Evolutionary conservation across 2,329 filamentous ascomycete species (phyloP).

Genomic region (Sodiomyces alkalinus): DNA sequence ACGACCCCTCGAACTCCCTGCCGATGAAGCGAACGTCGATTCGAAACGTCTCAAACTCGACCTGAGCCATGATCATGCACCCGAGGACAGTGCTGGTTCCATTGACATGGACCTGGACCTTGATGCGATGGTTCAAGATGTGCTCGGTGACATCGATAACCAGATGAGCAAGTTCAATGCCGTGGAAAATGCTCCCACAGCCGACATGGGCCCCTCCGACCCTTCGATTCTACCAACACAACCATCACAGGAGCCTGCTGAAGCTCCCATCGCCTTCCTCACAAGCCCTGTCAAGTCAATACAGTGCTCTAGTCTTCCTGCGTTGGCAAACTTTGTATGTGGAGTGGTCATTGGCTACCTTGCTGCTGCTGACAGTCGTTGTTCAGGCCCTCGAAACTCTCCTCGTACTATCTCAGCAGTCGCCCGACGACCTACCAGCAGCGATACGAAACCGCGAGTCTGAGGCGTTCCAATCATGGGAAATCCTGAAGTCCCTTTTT

Average conservation of each 20-base stretch:
- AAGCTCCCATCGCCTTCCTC: slow-evolving; percentile 15
- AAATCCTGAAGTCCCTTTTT: slow-evolving; percentile 16
- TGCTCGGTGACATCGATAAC: slow-evolving; percentile 14
- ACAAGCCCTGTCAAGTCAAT: slow-evolving; percentile 21
- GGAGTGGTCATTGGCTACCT: background rate
- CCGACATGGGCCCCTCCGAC: slow-evolving; percentile 3
- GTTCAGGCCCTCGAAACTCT: slow-evolving; percentile 22
- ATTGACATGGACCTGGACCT: slow-evolving; percentile 12
- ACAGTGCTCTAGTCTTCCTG: slow-evolving; percentile 20
- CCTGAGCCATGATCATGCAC: slow-evolving; percentile 3
- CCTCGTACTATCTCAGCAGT: slow-evolving; percentile 20
- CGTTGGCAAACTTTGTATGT: slow-evolving; percentile 24
- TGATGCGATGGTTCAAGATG: slow-evolving; percentile 7
- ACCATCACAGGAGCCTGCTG: slow-evolving; percentile 9
- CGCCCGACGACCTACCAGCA: slow-evolving; percentile 19
- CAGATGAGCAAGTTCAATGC: slow-evolving; percentile 6
- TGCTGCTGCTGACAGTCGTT: background rate
- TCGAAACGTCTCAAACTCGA: slow-evolving; percentile 14
- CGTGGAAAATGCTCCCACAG: slow-evolving; percentile 13
- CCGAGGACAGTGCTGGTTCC: slow-evolving; percentile 18
- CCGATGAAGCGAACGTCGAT: slow-evolving; percentile 14
- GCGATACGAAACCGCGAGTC: slow-evolving; percentile 18
- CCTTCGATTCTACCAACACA: too few species aligned
- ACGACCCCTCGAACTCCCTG: slow-evolving; percentile 18
- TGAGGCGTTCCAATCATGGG: slow-evolving; percentile 17